Base-by-base conservation (phyloP, 768 basidiomycete genomes). In the Collybia sordida region DNA sequence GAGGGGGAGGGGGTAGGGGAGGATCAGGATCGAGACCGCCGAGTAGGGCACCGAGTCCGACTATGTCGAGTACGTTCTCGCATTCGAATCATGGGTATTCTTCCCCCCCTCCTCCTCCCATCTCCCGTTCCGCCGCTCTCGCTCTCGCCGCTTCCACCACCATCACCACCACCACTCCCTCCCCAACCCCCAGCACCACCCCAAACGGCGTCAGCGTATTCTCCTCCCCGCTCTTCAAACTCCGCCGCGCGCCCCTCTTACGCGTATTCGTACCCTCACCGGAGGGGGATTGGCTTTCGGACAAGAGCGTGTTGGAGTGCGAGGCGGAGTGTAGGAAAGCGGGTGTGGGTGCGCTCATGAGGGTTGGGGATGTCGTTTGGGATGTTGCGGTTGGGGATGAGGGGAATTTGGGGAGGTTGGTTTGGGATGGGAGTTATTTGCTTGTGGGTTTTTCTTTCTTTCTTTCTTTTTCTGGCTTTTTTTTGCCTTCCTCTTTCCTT, bases 401-500 rank as follows among this genome's bases (percentile, higher is more conserved):
- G 62, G 88, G 85, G 1, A 93, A 93, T 64, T 76, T 85, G 6
- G 91, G 91, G n/a, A 71, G 88, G 54, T 62, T 93, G 65, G 74
- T 92, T 7, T 93, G 90, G 90, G 92, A 93, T 62, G 91, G 91
- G n/a, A 83, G 80, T 52, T 93, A 91, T 68, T 75, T 93, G 6
- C 83, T 93, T 58, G 90, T 93, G 62, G 60, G 88, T 74, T 23
- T 56, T 50, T 49, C 22, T 56, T 48, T 56, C 52, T 42, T n/a
- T 58, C 53, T 51, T 47, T 53, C 22, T 25, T 18, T 9, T 42
- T 2, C 40, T n/a, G 37, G n/a, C n/a, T n/a, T n/a, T n/a, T n/a
- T n/a, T n/a, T n/a, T n/a, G n/a, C n/a, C n/a, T n/a, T n/a, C n/a
- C n/a, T n/a, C n/a, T n/a, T n/a, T n/a, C n/a, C n/a, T n/a, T n/a